Base-by-base conservation (phyloP, 495 filamentous ascomycete species). In the Xylaria palmicola region DNA sequence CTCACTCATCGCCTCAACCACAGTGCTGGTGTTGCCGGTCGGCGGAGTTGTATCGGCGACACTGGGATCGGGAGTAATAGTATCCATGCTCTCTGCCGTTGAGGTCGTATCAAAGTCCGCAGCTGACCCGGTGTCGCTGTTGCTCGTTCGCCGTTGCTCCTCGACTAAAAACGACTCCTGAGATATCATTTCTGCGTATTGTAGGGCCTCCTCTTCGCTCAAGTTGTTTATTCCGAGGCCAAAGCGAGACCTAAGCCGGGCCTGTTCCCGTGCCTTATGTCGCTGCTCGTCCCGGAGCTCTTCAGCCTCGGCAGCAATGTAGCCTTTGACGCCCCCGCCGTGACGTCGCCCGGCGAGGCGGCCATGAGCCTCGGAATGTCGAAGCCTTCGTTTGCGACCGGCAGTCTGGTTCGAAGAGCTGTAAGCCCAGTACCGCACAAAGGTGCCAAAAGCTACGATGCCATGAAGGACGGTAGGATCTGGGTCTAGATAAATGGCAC, bases 401-500 rank as follows among this genome's bases (percentile, higher is more conserved):
- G 74, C 55, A 1, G 65, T 36, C 30, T 78, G 75, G n/a, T 65
- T 67, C 0, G 74, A 77, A 4, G 92, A 93, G 68, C 90, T 96
- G 70, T 96, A 97, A 17, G 88, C 87, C 94, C 94, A 98, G 70
- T 92, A 97, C 34, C 91, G 88, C 8, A 98, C 76, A 70, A 93
- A 88, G 0, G 88, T 89, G 37, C 95, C 94, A 30, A 96, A 82
- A 0, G 93, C 87, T 8, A 97, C 90, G 71, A 93, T 88, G 39
- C 94, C 94, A n/a, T 93, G 86, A n/a, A 98, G 85, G 1, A 86
- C 78, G 0, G 91, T 93, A 30, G 94, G 86, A 65, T 98, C 92
- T 0, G 95, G 90, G 70, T 98, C 95, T 15, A 98, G 81, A 56
- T 79, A 85, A 48, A 98, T 88, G 27, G 91, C 91, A 10, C 92